Evolutionary conservation across 1,139 yeast genomes (phyloP), one percentile per base, ranked within the genome.

Genomic region (Suhomyces bokatorum): DNA sequence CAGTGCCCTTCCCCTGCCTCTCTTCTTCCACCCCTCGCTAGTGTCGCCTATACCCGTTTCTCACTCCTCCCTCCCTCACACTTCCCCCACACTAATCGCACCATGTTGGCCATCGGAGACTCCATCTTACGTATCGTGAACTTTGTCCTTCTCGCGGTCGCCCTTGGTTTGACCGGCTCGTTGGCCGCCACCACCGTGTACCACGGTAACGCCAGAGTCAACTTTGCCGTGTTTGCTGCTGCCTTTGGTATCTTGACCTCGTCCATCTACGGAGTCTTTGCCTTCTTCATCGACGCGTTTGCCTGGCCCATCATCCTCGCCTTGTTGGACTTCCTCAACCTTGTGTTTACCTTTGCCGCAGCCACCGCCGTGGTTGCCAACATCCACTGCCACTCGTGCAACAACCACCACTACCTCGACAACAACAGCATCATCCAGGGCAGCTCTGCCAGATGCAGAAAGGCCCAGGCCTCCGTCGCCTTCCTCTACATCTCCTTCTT

Each of bases 361-460:
- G 98, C 93, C 55, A 82, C 96, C 47, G 96, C 97, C 43, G 74
- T 93, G 66, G 98, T 97, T 46, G 95, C 90, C 53, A 95, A 84
- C 59, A 83, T 87, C 65, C 81, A 89, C 68, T 79, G 76, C 51
- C 97, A 90, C 79, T 85, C 96, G 39, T 93, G 99, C 78, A 48
- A 71, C 56, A 87, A 89, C 81, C 55, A 74, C 50, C 54, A 46
- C 45, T 90, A 88, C 77, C 52, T 89, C 55, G 74, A 81, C 56
- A 37, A 55, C 56, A 89, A 91, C 78, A 70, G 68, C 52, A 79
- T 90, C 55, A 68, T 85, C 53, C 91, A 88, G 73, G 95, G 96
- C 55, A 76, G 84, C 37, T 56, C 71, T 26, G 85, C 80, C 58
- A 83, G 97, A 77, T 93, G 99, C 77, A 88, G 97, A 79, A 84